Evolutionary conservation across 768 basidiomycete species (phyloP), one percentile per base, ranked within the genome.

Genomic region (Gloeophyllum trabeum): DNA sequence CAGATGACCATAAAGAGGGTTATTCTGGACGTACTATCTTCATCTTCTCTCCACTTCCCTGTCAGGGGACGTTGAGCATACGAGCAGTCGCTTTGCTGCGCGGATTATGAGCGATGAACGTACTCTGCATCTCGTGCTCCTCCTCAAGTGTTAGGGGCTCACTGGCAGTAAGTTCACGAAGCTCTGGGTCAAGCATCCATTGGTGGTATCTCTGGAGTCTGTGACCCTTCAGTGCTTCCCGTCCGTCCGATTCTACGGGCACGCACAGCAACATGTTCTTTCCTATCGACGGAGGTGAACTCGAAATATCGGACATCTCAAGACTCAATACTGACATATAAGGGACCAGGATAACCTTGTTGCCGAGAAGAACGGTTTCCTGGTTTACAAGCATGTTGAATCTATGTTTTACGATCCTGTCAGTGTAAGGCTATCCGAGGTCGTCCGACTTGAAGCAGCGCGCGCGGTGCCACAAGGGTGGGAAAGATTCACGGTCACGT

Each of bases 41-140:
- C 73, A 54, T 97, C 92, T 2, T 70, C 53, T 51, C 79, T 81
- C 92, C 93, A 96, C 58, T 81, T 88, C 39, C 64, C 89, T 93
- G 51, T n/a, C n/a, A n/a, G n/a, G n/a, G n/a, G n/a, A n/a, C n/a
- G n/a, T n/a, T 34, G 13, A 35, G 21, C 5, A 22, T 25, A 16
- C 5, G 3, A 10, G 16, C 1, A 57, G 71, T 46, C 51, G 90
- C 91, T 66, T 58, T 94, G 91, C 91, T 94, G 94, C 19, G 81
- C 79, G 46, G 81, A 79, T 53, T 93, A 92, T 53, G 93, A 76
- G 46, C 83, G 78, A n/a, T n/a, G n/a, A n/a, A n/a, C 36, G 7
- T 19, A 37, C 36, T 10, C 36, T 37, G 36, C 36, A 37, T 37
- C 36, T 37, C 36, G 36, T 37, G 20, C 36, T 37, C 36, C 20